Conservation (phyloP, 495 filamentous ascomycete species). For the Cudoniella acicularis region DNA sequence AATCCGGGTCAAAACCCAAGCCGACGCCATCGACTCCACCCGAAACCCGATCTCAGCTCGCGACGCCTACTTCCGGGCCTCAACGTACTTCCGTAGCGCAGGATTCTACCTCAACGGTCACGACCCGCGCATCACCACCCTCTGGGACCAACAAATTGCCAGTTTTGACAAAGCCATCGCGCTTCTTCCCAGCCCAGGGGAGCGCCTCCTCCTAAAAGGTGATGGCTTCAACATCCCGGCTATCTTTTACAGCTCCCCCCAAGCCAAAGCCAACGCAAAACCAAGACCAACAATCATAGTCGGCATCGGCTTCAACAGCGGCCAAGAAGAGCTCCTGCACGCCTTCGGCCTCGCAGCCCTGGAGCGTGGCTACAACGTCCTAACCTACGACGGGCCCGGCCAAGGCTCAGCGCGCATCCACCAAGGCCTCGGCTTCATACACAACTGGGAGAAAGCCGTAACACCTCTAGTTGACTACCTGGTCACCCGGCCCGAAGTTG, state of each 20-base stretch:
- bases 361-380: conserved; percentile 42
- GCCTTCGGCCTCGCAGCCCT: conserved; percentile 29
- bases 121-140: conserved; percentile 44
- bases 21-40: conserved; percentile 4
- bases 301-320: conserved; percentile 39
- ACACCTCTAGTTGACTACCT: conserved; percentile 43
- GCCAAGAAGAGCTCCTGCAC: conserved; percentile 44
- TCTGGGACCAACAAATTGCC: conserved; percentile 65
- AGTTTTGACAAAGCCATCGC: conserved; percentile 57
- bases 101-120: conserved; percentile 41
- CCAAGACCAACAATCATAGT: conserved; percentile 39
- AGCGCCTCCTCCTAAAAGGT: too few species aligned
- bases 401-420: conserved; percentile 40
- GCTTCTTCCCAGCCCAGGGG: conserved; percentile 31
- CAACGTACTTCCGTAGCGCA: conserved; percentile 41
- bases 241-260: too few species aligned
- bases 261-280: too few species aligned
- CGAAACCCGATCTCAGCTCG: conserved; percentile 31
- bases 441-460: conserved; percentile 44
- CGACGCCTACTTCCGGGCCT: conserved; percentile 32
- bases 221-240: too few species aligned
- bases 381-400: conserved; percentile 48
- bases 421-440: conserved; percentile 44
- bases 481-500: conserved; percentile 24
- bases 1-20: conserved; percentile 15